A percentile compares a stretch with the other conserved stretches of the same genome.
These are phyloP conservation scores for Acarospora socialis DNA, from an alignment of 2,329 filamentous ascomycete species.

Conservation along the genomic window DNA sequence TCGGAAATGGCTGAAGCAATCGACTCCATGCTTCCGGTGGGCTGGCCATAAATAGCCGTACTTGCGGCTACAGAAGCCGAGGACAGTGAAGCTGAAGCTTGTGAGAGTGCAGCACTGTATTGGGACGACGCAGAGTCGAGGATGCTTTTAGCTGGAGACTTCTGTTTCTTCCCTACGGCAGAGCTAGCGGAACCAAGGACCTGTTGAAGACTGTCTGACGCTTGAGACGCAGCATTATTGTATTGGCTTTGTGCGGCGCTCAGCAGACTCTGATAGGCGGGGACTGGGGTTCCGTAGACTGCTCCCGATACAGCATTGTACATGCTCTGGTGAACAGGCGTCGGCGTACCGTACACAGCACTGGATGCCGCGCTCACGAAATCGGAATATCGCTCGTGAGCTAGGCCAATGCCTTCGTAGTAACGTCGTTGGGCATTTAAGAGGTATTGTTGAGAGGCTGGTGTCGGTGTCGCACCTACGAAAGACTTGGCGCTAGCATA, in stretches of 20 bases:
- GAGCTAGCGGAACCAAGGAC: constrained; percentile 28
- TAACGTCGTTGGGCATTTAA: constrained; percentile 53
- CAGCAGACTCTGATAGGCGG: constrained; percentile 23
- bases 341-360: constrained; percentile 51
- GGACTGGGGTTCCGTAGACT: constrained; percentile 19
- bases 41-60: constrained; percentile 30
- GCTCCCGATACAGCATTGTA: constrained; percentile 17
- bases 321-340: constrained; percentile 35
- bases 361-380: constrained; percentile 60
- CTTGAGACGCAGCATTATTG: constrained; percentile 22
- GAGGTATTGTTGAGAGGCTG: constrained; percentile 39
- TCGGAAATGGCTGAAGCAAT: constrained; percentile 34
- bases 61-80: constrained; percentile 28
- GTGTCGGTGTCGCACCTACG: constrained; percentile 48
- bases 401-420: constrained; percentile 63
- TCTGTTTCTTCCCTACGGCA: constrained; percentile 21
- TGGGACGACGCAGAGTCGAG: constrained; percentile 30
- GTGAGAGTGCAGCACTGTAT: constrained; percentile 30
- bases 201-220: constrained; percentile 27
- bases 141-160: constrained; percentile 25
- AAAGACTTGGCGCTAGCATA: constrained; percentile 55
- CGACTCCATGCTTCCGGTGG: constrained; percentile 25
- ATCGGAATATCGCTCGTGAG: constrained; percentile 63
- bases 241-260: constrained; percentile 24
- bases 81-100: constrained; percentile 29